These are phyloP conservation scores for Trichoderma atroviride DNA, from an alignment of 2,329 filamentous ascomycete species.

Conservation along the genomic window DNA sequence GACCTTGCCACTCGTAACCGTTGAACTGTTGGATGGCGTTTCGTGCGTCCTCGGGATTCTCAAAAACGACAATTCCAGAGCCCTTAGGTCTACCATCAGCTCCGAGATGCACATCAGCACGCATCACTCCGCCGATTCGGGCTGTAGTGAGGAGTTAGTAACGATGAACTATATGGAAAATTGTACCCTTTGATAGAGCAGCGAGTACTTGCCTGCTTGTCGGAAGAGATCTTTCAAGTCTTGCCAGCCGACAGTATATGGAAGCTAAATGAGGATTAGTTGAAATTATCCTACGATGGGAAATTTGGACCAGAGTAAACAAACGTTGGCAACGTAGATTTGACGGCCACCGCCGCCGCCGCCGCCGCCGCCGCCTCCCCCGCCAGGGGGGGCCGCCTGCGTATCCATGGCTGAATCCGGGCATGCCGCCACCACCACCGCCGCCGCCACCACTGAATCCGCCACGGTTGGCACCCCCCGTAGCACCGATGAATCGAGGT, in stretches of 20 bases:
- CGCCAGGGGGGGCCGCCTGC: conserved; percentile 52
- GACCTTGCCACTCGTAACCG: conserved; percentile 97
- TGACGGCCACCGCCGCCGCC: conserved; percentile 66
- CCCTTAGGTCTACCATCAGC: conserved; percentile 94
- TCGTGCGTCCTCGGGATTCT: conserved; percentile 89
- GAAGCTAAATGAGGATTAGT: conserved; percentile 64
- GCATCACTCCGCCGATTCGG: conserved; percentile 77
- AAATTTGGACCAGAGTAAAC: conserved; percentile 47
- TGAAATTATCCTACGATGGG: conserved; percentile 28
- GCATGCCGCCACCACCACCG: conserved; percentile 46
- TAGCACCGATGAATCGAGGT: conserved; percentile 86
- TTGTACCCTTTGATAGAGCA: no score
- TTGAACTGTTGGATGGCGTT: conserved; percentile 98
- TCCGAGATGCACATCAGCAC: conserved; percentile 91
- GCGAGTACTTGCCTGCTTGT: conserved; percentile 77
- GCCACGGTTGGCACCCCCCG: conserved; percentile 62
- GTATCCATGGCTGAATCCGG: conserved; percentile 59
- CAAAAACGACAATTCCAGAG: conserved; percentile 95
- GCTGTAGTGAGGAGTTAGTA: conserved; percentile 35
- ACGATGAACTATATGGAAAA: not conserved
- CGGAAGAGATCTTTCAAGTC: conserved; percentile 98
- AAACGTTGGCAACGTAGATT: conserved; percentile 97
- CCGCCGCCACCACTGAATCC: conserved; percentile 62
- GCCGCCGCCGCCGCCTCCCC: conserved; percentile 57
- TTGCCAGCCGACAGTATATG: conserved; percentile 97